Evolutionary conservation across 352 stramenopile genomes (phyloP), one percentile per base, ranked within the genome.

Genomic region (Plasmopara viticola): DNA sequence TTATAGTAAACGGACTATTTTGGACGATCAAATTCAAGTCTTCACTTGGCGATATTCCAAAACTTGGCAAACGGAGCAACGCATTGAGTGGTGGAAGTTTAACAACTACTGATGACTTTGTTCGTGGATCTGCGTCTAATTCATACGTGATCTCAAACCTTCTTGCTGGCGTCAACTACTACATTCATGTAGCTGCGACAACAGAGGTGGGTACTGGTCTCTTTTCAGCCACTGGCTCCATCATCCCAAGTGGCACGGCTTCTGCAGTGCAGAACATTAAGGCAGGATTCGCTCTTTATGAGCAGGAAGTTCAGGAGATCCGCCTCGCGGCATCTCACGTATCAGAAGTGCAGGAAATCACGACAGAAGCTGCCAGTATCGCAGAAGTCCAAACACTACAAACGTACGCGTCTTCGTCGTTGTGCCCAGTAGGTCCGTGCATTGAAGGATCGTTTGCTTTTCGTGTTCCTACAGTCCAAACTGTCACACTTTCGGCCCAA

Each of bases 11-110:
- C 20, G 82, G 82, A 0, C 86, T 90, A 12, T 40, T 86, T 6
- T 92, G 82, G 82, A 87, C 74, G 0, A 77, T 91, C 49, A 86
- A 84, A 41, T 91, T 91, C 45, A 84, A 83, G 37, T 86, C 76
- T 2, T 86, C 72, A 0, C 68, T 91, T 9, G 81, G 81, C 4
- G 78, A 91, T 31, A 60, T 90, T 1, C 55, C 74, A 7, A 58
- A 56, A 30, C 62, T 91, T 1, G 71, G 66, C 3, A 57, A 56
- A 1, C 58, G 75, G 33, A 71, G 50, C 0, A 29, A 53, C 0
- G 41, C 47, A 0, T 28, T 81, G 13, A 51, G 38, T 9, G 58
- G 15, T 6, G 64, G 60, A 15, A 55, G 54, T 4, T 29, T 88
- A 40, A 56, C 63, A 2, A 38, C 81, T 13, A 17, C 64, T 7